Conservation (phyloP, 495 filamentous ascomycete genomes). For the Halenospora varia region DNA sequence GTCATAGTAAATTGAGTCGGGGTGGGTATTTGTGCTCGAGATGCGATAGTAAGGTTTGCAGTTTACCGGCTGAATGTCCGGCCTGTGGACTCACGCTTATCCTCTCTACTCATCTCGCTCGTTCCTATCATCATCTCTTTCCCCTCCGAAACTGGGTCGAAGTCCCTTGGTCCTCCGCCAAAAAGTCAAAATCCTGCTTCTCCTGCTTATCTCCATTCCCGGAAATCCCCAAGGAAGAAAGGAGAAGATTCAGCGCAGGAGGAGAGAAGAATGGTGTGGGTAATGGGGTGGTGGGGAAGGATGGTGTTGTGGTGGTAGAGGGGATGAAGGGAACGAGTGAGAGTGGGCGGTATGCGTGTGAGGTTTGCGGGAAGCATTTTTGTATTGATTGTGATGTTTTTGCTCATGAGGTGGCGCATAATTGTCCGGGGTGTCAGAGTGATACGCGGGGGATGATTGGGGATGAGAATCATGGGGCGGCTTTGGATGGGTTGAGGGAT, state of each 20-base stretch:
- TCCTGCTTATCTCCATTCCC: constrained; percentile 53
- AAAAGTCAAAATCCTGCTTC: constrained; percentile 43
- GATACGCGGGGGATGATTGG: constrained; percentile 25
- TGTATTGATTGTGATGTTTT: constrained; percentile 98
- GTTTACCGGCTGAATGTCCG: constrained; percentile 86
- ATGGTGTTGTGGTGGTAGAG: constrained; percentile 8
- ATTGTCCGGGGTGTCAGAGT: constrained; percentile 92
- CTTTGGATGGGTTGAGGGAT: too few species aligned
- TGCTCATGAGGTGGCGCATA: constrained; percentile 88
- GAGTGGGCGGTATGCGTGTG: constrained; percentile 84
- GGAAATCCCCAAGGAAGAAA: constrained; percentile 27
- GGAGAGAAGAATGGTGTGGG: not conserved
- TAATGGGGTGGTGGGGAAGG: not conserved
- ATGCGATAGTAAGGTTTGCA: constrained; percentile 86
- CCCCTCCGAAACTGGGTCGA: constrained; percentile 87
- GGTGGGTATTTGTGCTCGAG: constrained; percentile 93
- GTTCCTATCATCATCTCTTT: constrained; percentile 95
- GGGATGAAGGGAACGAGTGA: constrained; percentile 66
- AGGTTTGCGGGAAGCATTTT: constrained; percentile 79
- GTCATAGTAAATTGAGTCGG: constrained; percentile 76
- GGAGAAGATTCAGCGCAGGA: not conserved
- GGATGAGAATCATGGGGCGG: too few species aligned
- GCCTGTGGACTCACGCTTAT: constrained; percentile 90
- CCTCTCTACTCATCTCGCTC: constrained; percentile 89
- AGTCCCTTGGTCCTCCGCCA: constrained; percentile 75